Evolutionary conservation across 75 land plant species (phyloP).

Genomic region (Cunninghamia lanceolata): DNA sequence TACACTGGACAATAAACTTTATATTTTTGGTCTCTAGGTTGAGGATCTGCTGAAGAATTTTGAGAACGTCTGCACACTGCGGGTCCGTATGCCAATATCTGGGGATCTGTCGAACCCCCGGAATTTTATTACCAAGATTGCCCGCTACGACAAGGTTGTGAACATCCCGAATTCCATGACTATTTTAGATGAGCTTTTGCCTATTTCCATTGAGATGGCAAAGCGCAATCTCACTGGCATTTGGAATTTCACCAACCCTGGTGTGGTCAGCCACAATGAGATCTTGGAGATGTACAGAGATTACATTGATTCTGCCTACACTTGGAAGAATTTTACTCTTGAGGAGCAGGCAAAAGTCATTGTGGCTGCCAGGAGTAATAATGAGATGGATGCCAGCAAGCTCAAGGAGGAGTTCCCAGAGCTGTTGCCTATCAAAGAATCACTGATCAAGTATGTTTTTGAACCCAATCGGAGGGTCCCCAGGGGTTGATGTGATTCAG

Average conservation of each 20-base stretch:
- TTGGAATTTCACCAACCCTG: conserved; percentile 67
- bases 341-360: conserved; percentile 85
- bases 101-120: conserved; percentile 64
- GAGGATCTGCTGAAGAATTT: conserved; percentile 66
- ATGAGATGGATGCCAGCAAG: conserved; percentile 67
- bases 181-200: conserved; percentile 69
- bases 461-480: conserved; percentile 46
- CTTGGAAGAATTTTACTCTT: conserved; percentile 70
- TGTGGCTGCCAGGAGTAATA: conserved; percentile 76
- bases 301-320: conserved; percentile 59
- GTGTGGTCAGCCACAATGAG: conserved; percentile 68
- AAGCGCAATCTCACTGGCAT: conserved; percentile 64
- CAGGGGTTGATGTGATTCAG: conserved; percentile 7
- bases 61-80: conserved; percentile 74
- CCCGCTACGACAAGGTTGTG: conserved; percentile 69
- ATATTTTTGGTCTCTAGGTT: conserved; percentile 29
- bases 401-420: conserved; percentile 66
- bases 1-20: not conserved
- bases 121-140: conserved; percentile 78
- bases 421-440: conserved; percentile 57
- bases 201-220: conserved; percentile 79
- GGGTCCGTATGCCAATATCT: conserved; percentile 77
- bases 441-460: conserved; percentile 59
- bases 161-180: conserved; percentile 83
- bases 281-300: conserved; percentile 68